phyloP scores from a whole-genome alignment of 2,329 filamentous ascomycete species.

The Talaromyces sp. region DNA sequence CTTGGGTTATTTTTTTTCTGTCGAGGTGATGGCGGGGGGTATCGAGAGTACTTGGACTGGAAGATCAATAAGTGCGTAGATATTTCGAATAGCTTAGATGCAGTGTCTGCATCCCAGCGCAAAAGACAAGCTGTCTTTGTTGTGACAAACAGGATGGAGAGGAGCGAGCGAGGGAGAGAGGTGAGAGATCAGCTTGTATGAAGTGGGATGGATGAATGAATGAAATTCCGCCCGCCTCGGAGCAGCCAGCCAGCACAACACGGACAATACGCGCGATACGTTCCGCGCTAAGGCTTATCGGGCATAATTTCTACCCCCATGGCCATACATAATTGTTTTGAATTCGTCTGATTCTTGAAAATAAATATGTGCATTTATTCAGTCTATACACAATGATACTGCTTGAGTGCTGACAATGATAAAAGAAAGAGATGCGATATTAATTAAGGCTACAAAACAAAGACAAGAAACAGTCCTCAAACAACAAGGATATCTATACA shows the following conservation, averaged over 20 bases:
- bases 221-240: slow-evolving; percentile 19
- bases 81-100: slow-evolving; percentile 22
- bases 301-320: slow-evolving; percentile 10
- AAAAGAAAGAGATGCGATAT: slow-evolving; percentile 7
- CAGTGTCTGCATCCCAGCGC: slow-evolving; percentile 31
- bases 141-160: slow-evolving; percentile 17
- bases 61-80: slow-evolving; percentile 13
- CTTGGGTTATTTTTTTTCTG: slow-evolving; percentile 6
- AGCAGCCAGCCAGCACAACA: neutral
- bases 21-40: neutral
- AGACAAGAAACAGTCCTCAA: neutral
- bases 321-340: neutral
- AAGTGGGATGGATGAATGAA: slow-evolving; percentile 24
- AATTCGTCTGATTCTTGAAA: neutral
- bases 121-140: slow-evolving; percentile 22
- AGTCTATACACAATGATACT: neutral
- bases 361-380: slow-evolving; percentile 2
- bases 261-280: slow-evolving; percentile 8
- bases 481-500: slow-evolving; percentile 13
- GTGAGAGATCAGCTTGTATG: slow-evolving; percentile 19
- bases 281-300: slow-evolving; percentile 17
- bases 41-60: neutral
- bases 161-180: neutral
- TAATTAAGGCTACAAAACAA: slow-evolving; percentile 14
- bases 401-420: neutral